Evolutionary conservation across 331 rosid species (phyloP), one percentile per base, ranked within the genome.

Genomic region (Pyracantha coccinea): DNA sequence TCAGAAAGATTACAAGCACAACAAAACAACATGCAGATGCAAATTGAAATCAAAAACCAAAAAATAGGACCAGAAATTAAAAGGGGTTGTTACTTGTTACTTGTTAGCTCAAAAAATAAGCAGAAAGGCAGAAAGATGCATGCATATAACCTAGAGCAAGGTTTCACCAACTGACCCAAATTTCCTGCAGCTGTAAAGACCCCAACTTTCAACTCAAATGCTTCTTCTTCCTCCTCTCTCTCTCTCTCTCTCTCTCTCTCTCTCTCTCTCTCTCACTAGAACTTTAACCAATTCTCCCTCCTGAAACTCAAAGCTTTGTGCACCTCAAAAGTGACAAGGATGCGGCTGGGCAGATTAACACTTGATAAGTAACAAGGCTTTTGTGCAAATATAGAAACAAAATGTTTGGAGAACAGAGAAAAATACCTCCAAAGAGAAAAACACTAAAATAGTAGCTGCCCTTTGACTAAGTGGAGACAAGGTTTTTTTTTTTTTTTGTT

Each of bases 321-420:
- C 21, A 33, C 33, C 17, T 59, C 67, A 76, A 69, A 68, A 74
- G 33, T 9, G 78, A 85, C 82, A 76, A 69, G 57, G 69, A 72
- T 31, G 78, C 76, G 54, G 73, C 68, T 60, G 78, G 25, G 74
- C 65, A 28, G 19, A 68, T 17, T n/a, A 13, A 44, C 28, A 19
- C 35, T 23, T 17, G 60, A 55, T 57, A 67, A 78, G 77, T 47
- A 63, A 74, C 58, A 71, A 50, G 16, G 78, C 65, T 68, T 79
- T 77, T 52, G 60, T 72, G 33, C 58, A 74, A 68, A 71, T 75
- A 70, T 74, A 60, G 21, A 27, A 68, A 59, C 60, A 75, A 62
- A 72, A 32, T 32, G 72, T 31, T 31, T 12, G 67, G 70, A 69
- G 77, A 77, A 75, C 44, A 65, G 71, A 23, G 79, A 60, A 66